Evolutionary conservation across 805 yeast species (phyloP).

Genomic region (Kodamaea laetipori): DNA sequence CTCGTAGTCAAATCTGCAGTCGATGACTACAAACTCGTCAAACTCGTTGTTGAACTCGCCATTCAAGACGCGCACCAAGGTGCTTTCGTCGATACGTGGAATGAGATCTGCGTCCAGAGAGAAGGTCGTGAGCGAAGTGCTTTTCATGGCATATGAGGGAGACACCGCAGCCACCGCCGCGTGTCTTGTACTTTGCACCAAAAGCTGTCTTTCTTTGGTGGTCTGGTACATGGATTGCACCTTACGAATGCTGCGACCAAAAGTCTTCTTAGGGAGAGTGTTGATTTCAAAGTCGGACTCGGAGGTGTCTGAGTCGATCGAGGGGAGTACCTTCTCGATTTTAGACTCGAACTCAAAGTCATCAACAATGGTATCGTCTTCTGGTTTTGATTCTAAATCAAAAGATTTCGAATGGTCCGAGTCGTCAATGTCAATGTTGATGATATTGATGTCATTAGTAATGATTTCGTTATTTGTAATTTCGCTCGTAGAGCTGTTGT

Average conservation of each 20-base stretch:
- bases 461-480: too few relatives aligned
- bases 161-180: slow-evolving; percentile 1
- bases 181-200: neutral
- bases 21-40: slow-evolving; percentile 63
- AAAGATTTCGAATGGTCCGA: neutral
- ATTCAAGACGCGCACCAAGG: slow-evolving; percentile 57
- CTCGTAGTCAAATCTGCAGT: slow-evolving; percentile 93
- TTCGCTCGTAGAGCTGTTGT: too few relatives aligned
- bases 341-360: slow-evolving; percentile 15
- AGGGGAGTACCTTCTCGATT: neutral
- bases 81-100: slow-evolving; percentile 64
- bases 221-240: slow-evolving; percentile 61
- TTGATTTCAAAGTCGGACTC: slow-evolving; percentile 11
- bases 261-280: slow-evolving; percentile 36
- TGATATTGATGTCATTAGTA: too few relatives aligned
- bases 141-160: neutral
- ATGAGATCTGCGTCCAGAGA: slow-evolving; percentile 55
- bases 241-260: slow-evolving; percentile 50
- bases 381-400: neutral
- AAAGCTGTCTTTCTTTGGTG: slow-evolving; percentile 30
- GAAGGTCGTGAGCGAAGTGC: slow-evolving; percentile 27
- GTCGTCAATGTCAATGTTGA: slow-evolving; percentile 14
- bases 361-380: slow-evolving; percentile 19
- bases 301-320: slow-evolving; percentile 1
- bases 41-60: slow-evolving; percentile 53